Evolutionary conservation across 495 filamentous ascomycete species (phyloP).

Genomic region (Penicillium paradoxum): DNA sequence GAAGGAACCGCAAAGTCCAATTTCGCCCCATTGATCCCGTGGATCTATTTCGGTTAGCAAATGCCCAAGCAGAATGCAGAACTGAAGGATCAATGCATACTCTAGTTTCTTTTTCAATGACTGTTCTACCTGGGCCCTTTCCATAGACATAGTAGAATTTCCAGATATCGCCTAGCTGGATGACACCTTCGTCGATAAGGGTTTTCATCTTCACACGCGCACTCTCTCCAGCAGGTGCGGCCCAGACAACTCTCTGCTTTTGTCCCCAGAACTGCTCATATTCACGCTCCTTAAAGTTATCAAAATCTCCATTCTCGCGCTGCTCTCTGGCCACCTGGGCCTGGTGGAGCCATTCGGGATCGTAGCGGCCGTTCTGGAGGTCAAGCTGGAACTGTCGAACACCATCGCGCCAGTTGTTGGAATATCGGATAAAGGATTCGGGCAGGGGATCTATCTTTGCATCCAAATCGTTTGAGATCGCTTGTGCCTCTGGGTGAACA

Average conservation of each 20-base stretch:
- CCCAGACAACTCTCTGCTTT: slow-evolving; percentile 45
- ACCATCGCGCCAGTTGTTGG: slow-evolving; percentile 45
- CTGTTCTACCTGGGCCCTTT: slow-evolving; percentile 21
- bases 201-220: slow-evolving; percentile 45
- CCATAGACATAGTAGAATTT: slow-evolving; percentile 36
- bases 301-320: slow-evolving; percentile 63
- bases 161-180: slow-evolving; percentile 51
- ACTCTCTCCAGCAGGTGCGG: slow-evolving; percentile 44
- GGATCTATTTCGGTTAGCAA: slow-evolving; percentile 29
- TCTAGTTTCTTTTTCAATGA: slow-evolving; percentile 47
- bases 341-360: slow-evolving; percentile 60
- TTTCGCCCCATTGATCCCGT: slow-evolving; percentile 26
- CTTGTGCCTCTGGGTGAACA: slow-evolving; percentile 33
- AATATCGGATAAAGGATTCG: slow-evolving; percentile 45
- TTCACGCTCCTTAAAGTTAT: slow-evolving; percentile 59
- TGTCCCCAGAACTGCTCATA: slow-evolving; percentile 70
- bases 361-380: slow-evolving; percentile 56
- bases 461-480: slow-evolving; percentile 25
- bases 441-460: slow-evolving; percentile 38
- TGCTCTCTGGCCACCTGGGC: slow-evolving; percentile 59
- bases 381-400: slow-evolving; percentile 55
- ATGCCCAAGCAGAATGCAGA: neutral
- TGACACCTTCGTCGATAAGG: slow-evolving; percentile 40
- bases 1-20: slow-evolving; percentile 44
- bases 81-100: slow-evolving; percentile 21